phyloP scores from a whole-genome alignment of 345 rosid genomes.

The Brassica carinata region DNA sequence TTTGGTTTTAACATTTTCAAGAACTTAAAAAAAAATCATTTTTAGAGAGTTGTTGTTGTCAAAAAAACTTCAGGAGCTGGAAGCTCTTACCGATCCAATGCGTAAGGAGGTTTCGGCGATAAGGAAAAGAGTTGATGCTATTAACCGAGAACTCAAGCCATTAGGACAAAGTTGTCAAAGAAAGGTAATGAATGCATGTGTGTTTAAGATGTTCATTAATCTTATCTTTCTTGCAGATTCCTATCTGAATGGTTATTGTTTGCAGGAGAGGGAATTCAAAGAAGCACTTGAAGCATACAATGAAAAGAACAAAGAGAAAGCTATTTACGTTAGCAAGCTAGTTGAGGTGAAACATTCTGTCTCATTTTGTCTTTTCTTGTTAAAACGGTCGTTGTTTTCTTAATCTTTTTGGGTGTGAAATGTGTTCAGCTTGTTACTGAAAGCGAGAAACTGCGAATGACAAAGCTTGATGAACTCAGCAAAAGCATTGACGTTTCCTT shows the following conservation, averaged over 20 bases:
- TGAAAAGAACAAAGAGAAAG: slow-evolving; percentile 85
- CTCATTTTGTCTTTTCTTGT: background rate
- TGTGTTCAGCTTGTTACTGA: slow-evolving; percentile 66
- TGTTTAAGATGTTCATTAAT: slow-evolving; percentile 1
- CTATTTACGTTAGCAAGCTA: slow-evolving; percentile 65
- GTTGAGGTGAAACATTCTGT: slow-evolving; percentile 65
- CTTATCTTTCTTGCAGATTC: background rate
- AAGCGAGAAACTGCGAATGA: slow-evolving; percentile 81
- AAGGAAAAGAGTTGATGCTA: slow-evolving; percentile 68
- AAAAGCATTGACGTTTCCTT: slow-evolving; percentile 53
- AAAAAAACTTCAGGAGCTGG: slow-evolving; percentile 57
- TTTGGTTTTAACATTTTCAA: slow-evolving; percentile 17
- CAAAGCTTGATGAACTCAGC: slow-evolving; percentile 94
- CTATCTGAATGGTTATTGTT: background rate
- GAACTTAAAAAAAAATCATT: slow-evolving; percentile 15
- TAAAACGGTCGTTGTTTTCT: background rate
- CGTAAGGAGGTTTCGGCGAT: slow-evolving; percentile 65
- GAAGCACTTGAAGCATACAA: slow-evolving; percentile 88
- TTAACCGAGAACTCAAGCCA: slow-evolving; percentile 64
- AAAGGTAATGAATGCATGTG: slow-evolving; percentile 51
- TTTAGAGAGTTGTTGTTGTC: slow-evolving; percentile 1
- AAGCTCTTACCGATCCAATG: slow-evolving; percentile 69
- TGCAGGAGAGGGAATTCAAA: slow-evolving; percentile 91
- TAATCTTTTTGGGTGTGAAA: background rate
- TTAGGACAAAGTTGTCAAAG: slow-evolving; percentile 71